These are phyloP conservation scores for Cicer cuneatum DNA, from an alignment of 306 rosid genomes.

Conservation along the genomic window DNA sequence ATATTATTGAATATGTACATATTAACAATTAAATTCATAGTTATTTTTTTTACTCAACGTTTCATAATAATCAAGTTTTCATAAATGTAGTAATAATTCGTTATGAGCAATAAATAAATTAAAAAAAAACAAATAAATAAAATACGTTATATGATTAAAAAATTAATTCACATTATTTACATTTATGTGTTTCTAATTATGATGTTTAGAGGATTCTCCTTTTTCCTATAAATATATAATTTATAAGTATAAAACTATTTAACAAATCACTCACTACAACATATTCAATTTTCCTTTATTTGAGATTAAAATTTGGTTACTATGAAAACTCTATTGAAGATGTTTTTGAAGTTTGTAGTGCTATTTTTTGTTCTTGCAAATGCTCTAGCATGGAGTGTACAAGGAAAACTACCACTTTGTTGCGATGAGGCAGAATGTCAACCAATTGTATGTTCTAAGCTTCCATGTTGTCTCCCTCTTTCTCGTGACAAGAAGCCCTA, in stretches of 20 bases:
- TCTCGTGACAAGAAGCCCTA: neutral
- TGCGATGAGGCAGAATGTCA: neutral
- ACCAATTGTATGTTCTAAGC: too few species aligned
- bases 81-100: too few species aligned
- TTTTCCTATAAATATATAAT: neutral
- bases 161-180: neutral
- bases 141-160: neutral
- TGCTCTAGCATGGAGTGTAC: neutral
- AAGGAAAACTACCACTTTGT: neutral
- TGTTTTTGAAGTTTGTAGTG: neutral
- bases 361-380: neutral
- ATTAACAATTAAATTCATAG: too few species aligned
- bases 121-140: too few species aligned
- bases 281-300: neutral
- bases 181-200: neutral
- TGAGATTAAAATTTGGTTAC: neutral
- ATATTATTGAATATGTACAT: too few species aligned
- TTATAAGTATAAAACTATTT: neutral
- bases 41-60: too few species aligned
- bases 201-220: neutral
- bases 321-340: neutral
- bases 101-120: too few species aligned
- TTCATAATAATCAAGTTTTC: too few species aligned
- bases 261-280: neutral
- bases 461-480: neutral